These are phyloP conservation scores for Lasiodiplodia gonubiensis DNA, from an alignment of 2,329 filamentous ascomycete genomes.

Conservation along the genomic window DNA sequence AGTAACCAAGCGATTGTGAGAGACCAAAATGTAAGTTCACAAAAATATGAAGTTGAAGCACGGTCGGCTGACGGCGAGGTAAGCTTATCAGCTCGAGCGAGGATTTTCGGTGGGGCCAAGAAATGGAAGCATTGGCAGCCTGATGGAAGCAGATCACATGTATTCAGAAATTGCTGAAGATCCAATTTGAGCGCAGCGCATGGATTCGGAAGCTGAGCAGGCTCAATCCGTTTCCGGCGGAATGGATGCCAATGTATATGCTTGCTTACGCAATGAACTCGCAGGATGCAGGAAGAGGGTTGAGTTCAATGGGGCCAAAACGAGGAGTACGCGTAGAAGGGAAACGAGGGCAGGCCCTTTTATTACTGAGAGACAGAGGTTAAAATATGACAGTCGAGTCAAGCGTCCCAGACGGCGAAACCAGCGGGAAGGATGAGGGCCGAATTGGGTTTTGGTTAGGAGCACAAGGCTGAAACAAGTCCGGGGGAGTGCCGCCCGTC, in stretches of 20 bases:
- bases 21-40: background rate
- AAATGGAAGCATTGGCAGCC: constrained; percentile 9
- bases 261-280: constrained; percentile 2
- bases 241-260: background rate
- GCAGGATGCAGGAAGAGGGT: background rate
- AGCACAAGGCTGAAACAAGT: constrained; percentile 27
- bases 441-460: background rate
- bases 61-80: background rate
- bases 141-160: constrained; percentile 12
- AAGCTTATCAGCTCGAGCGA: constrained; percentile 9
- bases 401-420: background rate
- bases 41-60: background rate
- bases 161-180: background rate
- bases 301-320: background rate
- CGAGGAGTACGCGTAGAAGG: background rate
- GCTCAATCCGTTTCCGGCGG: constrained; percentile 1
- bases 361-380: constrained; percentile 2
- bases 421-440: background rate
- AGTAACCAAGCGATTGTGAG: background rate
- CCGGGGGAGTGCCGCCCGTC: constrained; percentile 5
- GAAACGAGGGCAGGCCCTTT: background rate
- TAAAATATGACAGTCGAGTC: constrained; percentile 3
- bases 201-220: background rate
- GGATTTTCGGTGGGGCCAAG: constrained; percentile 17
- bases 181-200: background rate